These are phyloP conservation scores for Penicillium sp. DNA, from an alignment of 2,329 filamentous ascomycete species.

Conservation along the genomic window DNA sequence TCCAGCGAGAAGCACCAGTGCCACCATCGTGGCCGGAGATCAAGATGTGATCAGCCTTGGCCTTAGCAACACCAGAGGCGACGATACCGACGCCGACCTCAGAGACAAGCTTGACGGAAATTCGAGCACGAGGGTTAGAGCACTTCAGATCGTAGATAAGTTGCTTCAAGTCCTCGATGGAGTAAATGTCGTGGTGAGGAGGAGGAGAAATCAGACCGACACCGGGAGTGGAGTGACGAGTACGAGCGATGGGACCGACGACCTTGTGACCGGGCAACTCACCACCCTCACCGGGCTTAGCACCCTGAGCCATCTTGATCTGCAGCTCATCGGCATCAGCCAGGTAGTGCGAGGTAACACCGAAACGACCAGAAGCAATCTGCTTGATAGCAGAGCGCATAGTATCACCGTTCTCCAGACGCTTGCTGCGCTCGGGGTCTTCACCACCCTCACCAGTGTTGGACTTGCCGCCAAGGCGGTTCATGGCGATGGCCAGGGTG, in stretches of 20 bases:
- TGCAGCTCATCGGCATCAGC: constrained; percentile 95
- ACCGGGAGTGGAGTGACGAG: constrained; percentile 92
- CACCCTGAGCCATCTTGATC: constrained; percentile 99
- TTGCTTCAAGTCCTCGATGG: constrained; percentile 96
- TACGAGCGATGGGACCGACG: constrained; percentile 88
- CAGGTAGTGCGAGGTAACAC: constrained; percentile 92
- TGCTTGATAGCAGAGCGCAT: constrained; percentile 99
- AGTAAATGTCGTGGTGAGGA: constrained; percentile 98
- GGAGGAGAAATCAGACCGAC: constrained; percentile 95
- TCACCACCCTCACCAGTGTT: constrained; percentile 98
- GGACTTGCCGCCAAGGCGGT: constrained; percentile 91
- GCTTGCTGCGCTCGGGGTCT: constrained; percentile 84
- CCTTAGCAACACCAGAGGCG: constrained; percentile 95
- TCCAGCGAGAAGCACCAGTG: constrained; percentile 95
- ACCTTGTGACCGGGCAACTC: constrained; percentile 97
- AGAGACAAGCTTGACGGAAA: constrained; percentile 96
- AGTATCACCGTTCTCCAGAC: constrained; percentile 87
- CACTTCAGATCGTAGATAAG: constrained; percentile 98
- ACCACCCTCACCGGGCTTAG: constrained; percentile 96
- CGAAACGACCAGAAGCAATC: constrained; percentile 92
- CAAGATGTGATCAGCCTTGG: constrained; percentile 93
- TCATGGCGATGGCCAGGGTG: constrained; percentile 94
- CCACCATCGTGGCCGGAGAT: constrained; percentile 97
- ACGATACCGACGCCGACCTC: constrained; percentile 98
- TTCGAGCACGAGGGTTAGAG: constrained; percentile 85